phyloP scores from a whole-genome alignment of 495 filamentous ascomycete species.

The Penicillium coffeae region DNA sequence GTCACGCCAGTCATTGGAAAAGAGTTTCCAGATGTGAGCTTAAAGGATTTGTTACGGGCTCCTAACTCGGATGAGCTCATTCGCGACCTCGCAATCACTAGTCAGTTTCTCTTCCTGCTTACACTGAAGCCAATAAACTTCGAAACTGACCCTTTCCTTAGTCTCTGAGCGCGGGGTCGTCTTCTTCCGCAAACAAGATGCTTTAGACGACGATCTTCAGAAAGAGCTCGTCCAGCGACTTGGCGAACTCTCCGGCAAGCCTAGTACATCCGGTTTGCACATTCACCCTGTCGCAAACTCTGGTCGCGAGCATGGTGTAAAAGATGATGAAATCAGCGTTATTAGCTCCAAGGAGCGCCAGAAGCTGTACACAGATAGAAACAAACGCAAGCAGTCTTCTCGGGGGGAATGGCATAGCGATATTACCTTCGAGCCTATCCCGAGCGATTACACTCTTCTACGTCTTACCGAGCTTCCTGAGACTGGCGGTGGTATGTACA shows the following conservation, averaged over 20 bases:
- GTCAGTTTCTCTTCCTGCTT: conserved; percentile 38
- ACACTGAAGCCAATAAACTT: no score
- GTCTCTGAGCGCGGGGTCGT: conserved; percentile 79
- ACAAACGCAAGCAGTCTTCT: conserved; percentile 21
- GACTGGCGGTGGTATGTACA: conserved; percentile 60
- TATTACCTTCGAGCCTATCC: conserved; percentile 68
- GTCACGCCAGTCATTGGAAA: conserved; percentile 65
- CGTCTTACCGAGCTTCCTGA: conserved; percentile 59
- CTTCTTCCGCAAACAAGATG: conserved; percentile 74
- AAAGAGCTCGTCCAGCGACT: conserved; percentile 66
- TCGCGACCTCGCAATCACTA: conserved; percentile 61
- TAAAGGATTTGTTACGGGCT: conserved; percentile 58
- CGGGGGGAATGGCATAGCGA: conserved; percentile 60
- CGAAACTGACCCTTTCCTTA: conserved; percentile 20
- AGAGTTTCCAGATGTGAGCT: conserved; percentile 56
- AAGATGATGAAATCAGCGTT: conserved; percentile 69
- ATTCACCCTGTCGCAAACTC: conserved; percentile 69
- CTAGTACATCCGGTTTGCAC: conserved; percentile 61
- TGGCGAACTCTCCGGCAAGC: conserved; percentile 62
- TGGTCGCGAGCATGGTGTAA: conserved; percentile 51
- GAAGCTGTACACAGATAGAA: conserved; percentile 47
- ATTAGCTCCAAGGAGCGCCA: conserved; percentile 60
- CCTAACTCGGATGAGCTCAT: conserved; percentile 64
- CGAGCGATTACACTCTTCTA: conserved; percentile 66
- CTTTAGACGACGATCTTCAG: conserved; percentile 58